Conservation (phyloP, 441 rosid genomes). For the Gossypium gossypioides region DNA sequence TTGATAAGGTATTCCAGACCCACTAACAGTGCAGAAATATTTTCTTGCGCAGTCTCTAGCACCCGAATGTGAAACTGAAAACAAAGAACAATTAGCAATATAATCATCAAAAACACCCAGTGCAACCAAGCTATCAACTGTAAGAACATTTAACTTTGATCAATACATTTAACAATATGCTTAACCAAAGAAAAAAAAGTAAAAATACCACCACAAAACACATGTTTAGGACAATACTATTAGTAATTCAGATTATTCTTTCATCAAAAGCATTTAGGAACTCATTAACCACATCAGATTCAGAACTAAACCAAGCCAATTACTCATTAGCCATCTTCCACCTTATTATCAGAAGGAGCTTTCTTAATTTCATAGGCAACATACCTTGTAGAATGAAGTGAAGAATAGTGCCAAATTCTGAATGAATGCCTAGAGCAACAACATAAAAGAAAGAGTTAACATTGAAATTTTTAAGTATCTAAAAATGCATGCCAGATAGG, state of each 20-base stretch:
- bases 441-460: background rate
- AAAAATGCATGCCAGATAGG: background rate
- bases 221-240: background rate
- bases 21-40: conserved; percentile 46
- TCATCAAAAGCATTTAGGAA: background rate
- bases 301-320: background rate
- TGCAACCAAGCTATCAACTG: background rate
- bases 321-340: background rate
- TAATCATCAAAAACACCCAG: background rate
- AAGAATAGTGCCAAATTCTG: conserved; percentile 10
- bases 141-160: background rate
- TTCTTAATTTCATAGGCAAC: background rate
- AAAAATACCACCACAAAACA: background rate
- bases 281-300: background rate
- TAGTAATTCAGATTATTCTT: background rate
- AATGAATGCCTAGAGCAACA: conserved; percentile 62
- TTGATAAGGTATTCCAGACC: conserved; percentile 91
- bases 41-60: conserved; percentile 69
- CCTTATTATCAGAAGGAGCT: background rate
- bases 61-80: conserved; percentile 80
- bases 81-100: conserved; percentile 1
- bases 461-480: background rate
- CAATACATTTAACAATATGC: background rate
- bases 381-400: conserved; percentile 8
- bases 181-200: background rate